Percentiles rank a stretch among this genome's conserved stretches.
phyloP scores from a whole-genome alignment of 257 asterid species.

The Capsicum chinense region DNA sequence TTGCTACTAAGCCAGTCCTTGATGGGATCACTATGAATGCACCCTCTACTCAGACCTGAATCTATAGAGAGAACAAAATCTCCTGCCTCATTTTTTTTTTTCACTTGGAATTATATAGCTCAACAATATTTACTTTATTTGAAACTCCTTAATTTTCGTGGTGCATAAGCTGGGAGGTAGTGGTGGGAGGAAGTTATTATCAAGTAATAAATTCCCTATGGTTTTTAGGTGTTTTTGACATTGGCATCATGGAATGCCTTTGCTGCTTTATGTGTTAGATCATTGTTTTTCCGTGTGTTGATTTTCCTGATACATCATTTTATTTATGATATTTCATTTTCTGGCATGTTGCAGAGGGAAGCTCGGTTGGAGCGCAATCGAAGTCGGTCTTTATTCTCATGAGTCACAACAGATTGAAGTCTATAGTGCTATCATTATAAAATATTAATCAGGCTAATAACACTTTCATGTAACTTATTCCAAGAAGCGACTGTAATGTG shows the following conservation, averaged over 20 bases:
- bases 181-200: slow-evolving; percentile 3
- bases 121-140: not conserved
- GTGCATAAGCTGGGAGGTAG: not conserved
- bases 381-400: slow-evolving; percentile 76
- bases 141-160: slow-evolving; percentile 13
- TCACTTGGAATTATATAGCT: not conserved
- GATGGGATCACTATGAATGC: not conserved
- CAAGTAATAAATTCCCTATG: not conserved
- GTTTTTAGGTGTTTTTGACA: not conserved
- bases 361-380: slow-evolving; percentile 91
- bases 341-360: slow-evolving; percentile 76
- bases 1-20: slow-evolving; percentile 23
- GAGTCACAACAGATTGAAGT: slow-evolving; percentile 36
- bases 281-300: not conserved
- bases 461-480: not conserved
- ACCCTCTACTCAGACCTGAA: slow-evolving; percentile 10
- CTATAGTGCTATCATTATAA: not conserved
- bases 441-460: slow-evolving; percentile 1
- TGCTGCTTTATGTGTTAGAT: not conserved
- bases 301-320: not conserved
- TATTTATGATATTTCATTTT: not conserved
- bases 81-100: not conserved
- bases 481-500: not conserved
- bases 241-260: not conserved
- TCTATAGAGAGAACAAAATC: not conserved